A percentile compares a stretch with the other conserved stretches of the same genome.
These are phyloP conservation scores for Podaxis sp. DNA, from an alignment of 768 basidiomycete species.

Conservation along the genomic window DNA sequence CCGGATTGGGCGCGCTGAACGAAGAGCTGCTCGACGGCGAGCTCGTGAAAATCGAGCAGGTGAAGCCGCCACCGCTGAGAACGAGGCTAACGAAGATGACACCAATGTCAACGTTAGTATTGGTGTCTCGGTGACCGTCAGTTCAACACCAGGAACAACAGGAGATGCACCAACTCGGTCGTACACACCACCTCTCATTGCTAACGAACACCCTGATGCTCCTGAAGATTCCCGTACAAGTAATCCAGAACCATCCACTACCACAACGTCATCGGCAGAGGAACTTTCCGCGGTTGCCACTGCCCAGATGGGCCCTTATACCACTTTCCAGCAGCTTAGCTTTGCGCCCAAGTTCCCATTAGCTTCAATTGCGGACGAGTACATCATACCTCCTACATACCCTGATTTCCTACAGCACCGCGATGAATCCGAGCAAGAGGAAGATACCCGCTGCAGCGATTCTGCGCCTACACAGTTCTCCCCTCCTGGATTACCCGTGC, in stretches of 20 bases:
- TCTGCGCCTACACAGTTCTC: slow-evolving; percentile 64
- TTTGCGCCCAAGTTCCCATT: slow-evolving; percentile 89
- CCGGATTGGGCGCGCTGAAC: slow-evolving; percentile 82
- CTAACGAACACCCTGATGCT: slow-evolving; percentile 38
- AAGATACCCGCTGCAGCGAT: slow-evolving; percentile 26
- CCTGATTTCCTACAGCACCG: slow-evolving; percentile 72
- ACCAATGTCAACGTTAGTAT: slow-evolving; percentile 59
- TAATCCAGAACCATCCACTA: slow-evolving; percentile 30
- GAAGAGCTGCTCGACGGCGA: slow-evolving; percentile 77
- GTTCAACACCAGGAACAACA: slow-evolving; percentile 28
- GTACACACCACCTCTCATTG: slow-evolving; percentile 34
- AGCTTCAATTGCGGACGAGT: slow-evolving; percentile 84
- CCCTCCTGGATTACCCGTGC: slow-evolving; percentile 76
- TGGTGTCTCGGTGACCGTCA: slow-evolving; percentile 50
- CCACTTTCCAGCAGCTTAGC: slow-evolving; percentile 85
- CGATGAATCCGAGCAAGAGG: slow-evolving; percentile 55
- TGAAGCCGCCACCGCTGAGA: slow-evolving; percentile 37
- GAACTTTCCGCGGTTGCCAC: slow-evolving; percentile 66
- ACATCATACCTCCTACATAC: slow-evolving; percentile 90
- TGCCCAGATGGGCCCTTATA: slow-evolving; percentile 77
- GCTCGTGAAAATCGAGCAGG: slow-evolving; percentile 64
- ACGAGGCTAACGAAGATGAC: slow-evolving; percentile 44
- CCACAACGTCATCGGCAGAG: slow-evolving; percentile 45
- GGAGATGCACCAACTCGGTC: slow-evolving; percentile 30
- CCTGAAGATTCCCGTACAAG: slow-evolving; percentile 24